phyloP scores from a whole-genome alignment of 495 filamentous ascomycete species.

The Pyrenula massariospora region DNA sequence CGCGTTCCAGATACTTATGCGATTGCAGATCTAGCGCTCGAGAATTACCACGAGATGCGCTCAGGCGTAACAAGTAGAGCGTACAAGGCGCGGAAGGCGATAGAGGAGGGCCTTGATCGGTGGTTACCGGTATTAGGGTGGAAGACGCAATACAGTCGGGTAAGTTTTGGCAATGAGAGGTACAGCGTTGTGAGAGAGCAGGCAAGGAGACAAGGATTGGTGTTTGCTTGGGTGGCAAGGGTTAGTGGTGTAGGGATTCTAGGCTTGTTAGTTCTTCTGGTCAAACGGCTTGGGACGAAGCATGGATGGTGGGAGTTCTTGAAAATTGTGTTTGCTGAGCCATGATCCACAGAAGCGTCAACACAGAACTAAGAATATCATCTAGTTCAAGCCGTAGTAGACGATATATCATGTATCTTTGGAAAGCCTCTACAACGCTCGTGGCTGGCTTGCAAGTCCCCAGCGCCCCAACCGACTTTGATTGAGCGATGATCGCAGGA shows the following conservation, averaged over 20 bases:
- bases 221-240: constrained; percentile 25
- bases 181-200: constrained; percentile 71
- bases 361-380: too few relatives aligned
- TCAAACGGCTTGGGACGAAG: background rate
- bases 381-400: too few relatives aligned
- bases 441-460: too few relatives aligned
- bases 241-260: background rate
- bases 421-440: too few relatives aligned
- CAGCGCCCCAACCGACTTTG: too few relatives aligned
- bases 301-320: background rate
- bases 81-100: constrained; percentile 67
- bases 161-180: constrained; percentile 84
- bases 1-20: constrained; percentile 68
- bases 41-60: constrained; percentile 92
- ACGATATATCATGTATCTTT: too few relatives aligned
- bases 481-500: too few relatives aligned
- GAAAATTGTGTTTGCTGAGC: background rate
- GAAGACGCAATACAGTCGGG: constrained; percentile 83
- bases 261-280: background rate
- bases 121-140: constrained; percentile 68
- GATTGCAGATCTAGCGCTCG: constrained; percentile 84
- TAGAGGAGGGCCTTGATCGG: constrained; percentile 76
- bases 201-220: constrained; percentile 53
- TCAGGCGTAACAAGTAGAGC: constrained; percentile 60
- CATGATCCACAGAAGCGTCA: too few relatives aligned